Conservation (phyloP, 768 basidiomycete genomes). For the Termitomyces sp. region DNA sequence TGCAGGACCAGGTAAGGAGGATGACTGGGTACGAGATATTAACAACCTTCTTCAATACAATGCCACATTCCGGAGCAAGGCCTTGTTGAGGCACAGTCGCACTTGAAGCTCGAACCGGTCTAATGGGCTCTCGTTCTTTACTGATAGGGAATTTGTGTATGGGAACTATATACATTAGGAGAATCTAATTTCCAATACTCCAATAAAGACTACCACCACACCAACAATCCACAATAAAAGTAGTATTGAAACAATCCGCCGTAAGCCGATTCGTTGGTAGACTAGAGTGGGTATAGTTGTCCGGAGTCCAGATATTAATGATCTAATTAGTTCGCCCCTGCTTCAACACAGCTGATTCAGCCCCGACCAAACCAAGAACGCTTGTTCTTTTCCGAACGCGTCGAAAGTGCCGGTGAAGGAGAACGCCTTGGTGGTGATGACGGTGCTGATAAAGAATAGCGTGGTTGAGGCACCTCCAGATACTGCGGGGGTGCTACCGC, state of each 20-base stretch:
- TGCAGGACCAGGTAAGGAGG: slow-evolving; percentile 74
- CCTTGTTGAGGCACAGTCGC: slow-evolving; percentile 69
- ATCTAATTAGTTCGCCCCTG: not conserved
- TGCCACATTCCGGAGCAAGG: slow-evolving; percentile 88
- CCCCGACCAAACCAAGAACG: slow-evolving; percentile 15
- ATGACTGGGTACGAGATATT: slow-evolving; percentile 97
- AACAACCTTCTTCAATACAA: slow-evolving; percentile 94
- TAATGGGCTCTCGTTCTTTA: not conserved
- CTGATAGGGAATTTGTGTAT: not conserved
- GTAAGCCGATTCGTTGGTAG: not conserved
- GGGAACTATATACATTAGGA: not conserved
- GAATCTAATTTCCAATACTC: no score
- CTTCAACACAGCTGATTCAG: not conserved
- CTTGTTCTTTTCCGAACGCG: slow-evolving; percentile 9
- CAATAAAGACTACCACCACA: no score
- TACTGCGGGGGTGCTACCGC: slow-evolving; percentile 40
- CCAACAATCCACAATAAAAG: not conserved
- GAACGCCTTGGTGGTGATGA: slow-evolving; percentile 17
- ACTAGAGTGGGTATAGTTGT: not conserved
- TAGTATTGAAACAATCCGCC: no score
- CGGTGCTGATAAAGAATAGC: slow-evolving; percentile 21
- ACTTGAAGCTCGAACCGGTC: slow-evolving; percentile 29
- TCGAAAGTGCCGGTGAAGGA: slow-evolving; percentile 16
- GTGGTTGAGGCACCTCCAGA: slow-evolving; percentile 27
- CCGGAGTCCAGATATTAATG: not conserved